Base-by-base conservation (phyloP, 257 asterid species). In the Phtheirospermum japonicum region DNA sequence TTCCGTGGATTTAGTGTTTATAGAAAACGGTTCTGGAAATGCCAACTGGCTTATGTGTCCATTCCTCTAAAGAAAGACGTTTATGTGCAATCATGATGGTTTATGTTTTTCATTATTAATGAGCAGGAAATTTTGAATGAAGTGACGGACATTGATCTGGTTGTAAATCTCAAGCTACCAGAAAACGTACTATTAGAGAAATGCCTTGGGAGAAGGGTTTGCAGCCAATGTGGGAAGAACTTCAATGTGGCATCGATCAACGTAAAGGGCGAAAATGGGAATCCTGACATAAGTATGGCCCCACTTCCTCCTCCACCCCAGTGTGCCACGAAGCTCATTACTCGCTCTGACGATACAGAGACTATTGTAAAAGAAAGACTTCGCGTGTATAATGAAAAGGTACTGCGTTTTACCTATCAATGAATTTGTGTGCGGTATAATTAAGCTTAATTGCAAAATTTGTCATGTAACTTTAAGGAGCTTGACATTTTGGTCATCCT, bases 341-440 rank as follows among this genome's bases (percentile, higher is more conserved):
- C 95, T 72, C 97, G 99, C 16, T 77, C 96, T 4, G 99, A 93
- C 78, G 99, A 93, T 72, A 89, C 96, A 20, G 96, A 87, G 76
- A 70, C 68, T 54, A 82, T 89, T 59, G 95, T 93, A 12, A 89
- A 71, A 61, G 94, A 87, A 82, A 82, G 99, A 75, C 97, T 93
- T 43, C 76, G 71, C 26, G 46, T 89, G 48, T 93, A 93, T 61
- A 76, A 70, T 45, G 99, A 92, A 46, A 89, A 92, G 99, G 99
- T 92, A 82, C 63, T 55, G 43, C 58, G 14, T 50, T 50, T 11
- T 50, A 4, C 57, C 14, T 4, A 8, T 10, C 7, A 33, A 33
- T 33, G 39, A 5, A 8, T 46, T 4, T 46, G 11, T 46, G 53
- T 46, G 39, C 1, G 39, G 7, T 33, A 33, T 23, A 17, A 17